phyloP scores from a whole-genome alignment of 1,284 basidiomycete species.

The Sanghuangporus sanghuang region DNA sequence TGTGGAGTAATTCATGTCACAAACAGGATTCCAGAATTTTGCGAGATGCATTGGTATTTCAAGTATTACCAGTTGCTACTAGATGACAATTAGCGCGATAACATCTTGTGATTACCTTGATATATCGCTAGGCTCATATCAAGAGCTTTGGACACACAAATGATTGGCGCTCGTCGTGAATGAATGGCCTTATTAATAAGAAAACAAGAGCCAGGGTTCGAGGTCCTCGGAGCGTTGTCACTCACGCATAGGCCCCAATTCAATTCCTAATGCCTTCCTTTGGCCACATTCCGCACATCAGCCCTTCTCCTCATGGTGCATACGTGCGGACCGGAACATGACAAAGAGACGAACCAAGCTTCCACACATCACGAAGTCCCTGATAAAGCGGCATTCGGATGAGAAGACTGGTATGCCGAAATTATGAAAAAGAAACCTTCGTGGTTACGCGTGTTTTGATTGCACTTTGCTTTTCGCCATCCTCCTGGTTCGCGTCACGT shows the following conservation, averaged over 20 bases:
- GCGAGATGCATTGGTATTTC: not conserved
- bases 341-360: not conserved
- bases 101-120: not conserved
- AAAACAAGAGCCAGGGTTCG: not conserved
- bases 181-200: not conserved
- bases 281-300: not conserved
- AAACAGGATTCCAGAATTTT: no score
- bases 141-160: not conserved
- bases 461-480: constrained; percentile 5
- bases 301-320: not conserved
- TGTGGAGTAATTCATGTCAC: no score
- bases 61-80: not conserved
- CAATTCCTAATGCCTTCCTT: not conserved
- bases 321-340: constrained; percentile 8
- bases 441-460: not conserved
- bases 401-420: not conserved
- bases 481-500: not conserved
- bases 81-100: not conserved
- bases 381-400: not conserved
- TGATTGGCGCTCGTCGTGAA: not conserved
- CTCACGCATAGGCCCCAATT: constrained; percentile 6
- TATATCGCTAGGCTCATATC: not conserved
- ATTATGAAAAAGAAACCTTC: not conserved
- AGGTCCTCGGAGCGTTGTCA: not conserved
- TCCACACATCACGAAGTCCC: not conserved